These are phyloP conservation scores for Diplogelasinospora grovesii DNA, from an alignment of 495 filamentous ascomycete species.

Conservation along the genomic window DNA sequence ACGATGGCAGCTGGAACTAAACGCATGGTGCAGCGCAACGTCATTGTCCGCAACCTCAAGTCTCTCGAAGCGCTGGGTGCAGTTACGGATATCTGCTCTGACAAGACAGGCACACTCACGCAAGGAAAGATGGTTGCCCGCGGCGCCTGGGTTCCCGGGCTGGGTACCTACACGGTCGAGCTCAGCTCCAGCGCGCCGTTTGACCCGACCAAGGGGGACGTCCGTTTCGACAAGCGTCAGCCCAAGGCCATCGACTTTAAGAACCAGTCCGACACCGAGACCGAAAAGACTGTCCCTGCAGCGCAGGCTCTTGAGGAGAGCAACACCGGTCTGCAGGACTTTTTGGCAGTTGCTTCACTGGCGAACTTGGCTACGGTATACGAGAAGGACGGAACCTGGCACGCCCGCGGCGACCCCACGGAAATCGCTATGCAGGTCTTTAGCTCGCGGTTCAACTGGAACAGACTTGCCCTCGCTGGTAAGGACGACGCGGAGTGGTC, in stretches of 20 bases:
- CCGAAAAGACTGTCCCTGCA: background rate
- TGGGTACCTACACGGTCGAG: conserved; percentile 51
- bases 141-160: conserved; percentile 69
- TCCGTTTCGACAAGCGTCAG: conserved; percentile 19
- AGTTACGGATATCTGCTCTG: conserved; percentile 80
- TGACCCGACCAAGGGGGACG: conserved; percentile 23
- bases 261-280: conserved; percentile 5
- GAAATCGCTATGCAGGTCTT: conserved; percentile 81
- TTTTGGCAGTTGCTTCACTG: conserved; percentile 26
- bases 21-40: conserved; percentile 67
- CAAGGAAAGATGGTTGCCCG: conserved; percentile 69
- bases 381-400: conserved; percentile 49
- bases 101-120: conserved; percentile 81
- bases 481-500: conserved; percentile 31
- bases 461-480: conserved; percentile 44
- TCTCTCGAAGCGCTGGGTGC: conserved; percentile 77
- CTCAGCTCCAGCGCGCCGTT: conserved; percentile 45
- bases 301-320: conserved; percentile 14
- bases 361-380: conserved; percentile 39
- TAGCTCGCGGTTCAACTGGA: conserved; percentile 60
- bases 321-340: conserved; percentile 20
- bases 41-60: conserved; percentile 67
- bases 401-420: conserved; percentile 71
- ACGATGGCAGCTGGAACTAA: conserved; percentile 75
- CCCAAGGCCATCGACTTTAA: conserved; percentile 22